Evolutionary conservation across 352 stramenopile genomes (phyloP).

Genomic region (Peronosclerospora sorghi): DNA sequence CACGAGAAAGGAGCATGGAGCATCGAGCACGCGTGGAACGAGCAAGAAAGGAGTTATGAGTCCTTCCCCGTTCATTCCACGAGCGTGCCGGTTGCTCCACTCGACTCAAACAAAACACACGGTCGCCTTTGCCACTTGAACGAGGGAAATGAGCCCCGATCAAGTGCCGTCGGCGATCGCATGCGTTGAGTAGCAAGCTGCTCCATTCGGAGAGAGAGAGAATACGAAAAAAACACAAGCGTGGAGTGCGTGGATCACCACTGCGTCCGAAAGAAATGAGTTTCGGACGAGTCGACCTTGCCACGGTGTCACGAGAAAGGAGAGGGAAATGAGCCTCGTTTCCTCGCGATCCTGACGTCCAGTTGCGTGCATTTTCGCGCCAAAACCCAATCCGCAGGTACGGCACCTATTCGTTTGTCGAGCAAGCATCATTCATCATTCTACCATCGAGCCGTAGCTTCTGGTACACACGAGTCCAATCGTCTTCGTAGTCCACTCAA

Average conservation of each 20-base stretch:
- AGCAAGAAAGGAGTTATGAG: constrained; percentile 23
- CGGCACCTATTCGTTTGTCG: background rate
- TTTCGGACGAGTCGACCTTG: constrained; percentile 8
- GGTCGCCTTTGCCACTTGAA: constrained; percentile 12
- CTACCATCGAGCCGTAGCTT: constrained; percentile 17
- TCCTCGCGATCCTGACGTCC: background rate
- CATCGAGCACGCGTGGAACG: background rate
- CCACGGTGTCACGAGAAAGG: background rate
- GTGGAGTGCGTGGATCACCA: too few species aligned
- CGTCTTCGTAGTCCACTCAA: constrained; percentile 41
- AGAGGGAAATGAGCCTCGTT: constrained; percentile 18
- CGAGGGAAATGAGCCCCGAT: constrained; percentile 28
- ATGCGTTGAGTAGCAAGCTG: constrained; percentile 3
- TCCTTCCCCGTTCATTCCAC: constrained; percentile 7
- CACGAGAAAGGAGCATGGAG: constrained; percentile 9
- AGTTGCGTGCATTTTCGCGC: background rate
- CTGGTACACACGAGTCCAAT: constrained; percentile 43
- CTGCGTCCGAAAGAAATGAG: constrained; percentile 19
- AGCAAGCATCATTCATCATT: background rate
- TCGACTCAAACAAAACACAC: constrained; percentile 10
- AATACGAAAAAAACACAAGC: background rate
- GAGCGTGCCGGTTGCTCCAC: constrained; percentile 2
- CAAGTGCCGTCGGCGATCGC: constrained; percentile 8
- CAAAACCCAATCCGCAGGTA: too few species aligned
- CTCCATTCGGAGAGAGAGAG: constrained; percentile 1